phyloP scores from a whole-genome alignment of 306 rosid genomes.

The Cucurbita ficifolia region DNA sequence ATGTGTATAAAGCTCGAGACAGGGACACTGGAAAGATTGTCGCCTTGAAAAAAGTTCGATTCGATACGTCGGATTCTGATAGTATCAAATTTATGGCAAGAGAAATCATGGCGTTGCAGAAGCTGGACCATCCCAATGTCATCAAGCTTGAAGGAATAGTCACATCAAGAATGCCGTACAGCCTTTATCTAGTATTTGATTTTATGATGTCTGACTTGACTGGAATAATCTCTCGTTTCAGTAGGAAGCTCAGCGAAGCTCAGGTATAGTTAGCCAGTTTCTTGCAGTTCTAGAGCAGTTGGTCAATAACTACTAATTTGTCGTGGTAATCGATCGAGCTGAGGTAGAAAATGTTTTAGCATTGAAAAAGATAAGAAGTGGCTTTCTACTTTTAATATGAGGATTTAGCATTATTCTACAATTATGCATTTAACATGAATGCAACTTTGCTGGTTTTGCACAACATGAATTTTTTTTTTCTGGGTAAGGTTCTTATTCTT shows the following conservation, averaged over 20 bases:
- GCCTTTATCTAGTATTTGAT: conserved; percentile 55
- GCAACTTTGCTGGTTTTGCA: background rate
- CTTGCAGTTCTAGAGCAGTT: background rate
- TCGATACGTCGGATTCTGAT: conserved; percentile 58
- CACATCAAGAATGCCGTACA: conserved; percentile 67
- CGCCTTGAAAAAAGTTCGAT: conserved; percentile 66
- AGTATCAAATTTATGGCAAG: conserved; percentile 73
- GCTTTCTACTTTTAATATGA: background rate
- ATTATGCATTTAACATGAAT: background rate
- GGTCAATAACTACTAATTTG: background rate
- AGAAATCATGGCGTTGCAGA: conserved; percentile 43
- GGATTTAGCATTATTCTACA: background rate
- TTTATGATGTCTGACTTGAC: conserved; percentile 45
- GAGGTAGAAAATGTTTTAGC: background rate
- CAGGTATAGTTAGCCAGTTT: conserved; percentile 30
- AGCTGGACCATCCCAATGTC: conserved; percentile 57
- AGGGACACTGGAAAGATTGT: conserved; percentile 43
- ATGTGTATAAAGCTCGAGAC: conserved; percentile 67
- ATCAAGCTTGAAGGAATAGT: conserved; percentile 62
- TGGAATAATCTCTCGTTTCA: conserved; percentile 38
- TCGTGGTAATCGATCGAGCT: background rate
- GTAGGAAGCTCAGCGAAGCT: conserved; percentile 36
- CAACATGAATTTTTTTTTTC: background rate
- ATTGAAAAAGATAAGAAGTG: background rate
- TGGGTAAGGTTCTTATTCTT: background rate